Evolutionary conservation across 139 green algal genomes (phyloP), one percentile per base, ranked within the genome.

Genomic region (Volvox reticuliferus): DNA sequence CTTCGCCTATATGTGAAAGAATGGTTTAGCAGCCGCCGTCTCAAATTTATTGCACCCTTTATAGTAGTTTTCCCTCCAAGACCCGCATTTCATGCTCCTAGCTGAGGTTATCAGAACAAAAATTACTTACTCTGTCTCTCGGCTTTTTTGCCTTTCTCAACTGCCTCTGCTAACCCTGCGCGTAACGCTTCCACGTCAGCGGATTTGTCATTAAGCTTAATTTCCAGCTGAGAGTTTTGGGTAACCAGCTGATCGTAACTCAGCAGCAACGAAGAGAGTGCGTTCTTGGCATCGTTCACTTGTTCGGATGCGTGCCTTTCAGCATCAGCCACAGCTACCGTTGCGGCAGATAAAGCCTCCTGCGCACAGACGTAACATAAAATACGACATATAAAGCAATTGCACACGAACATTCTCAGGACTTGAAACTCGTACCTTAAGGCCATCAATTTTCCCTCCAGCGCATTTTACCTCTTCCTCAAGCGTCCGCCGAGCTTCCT

Each of bases 111-210:
- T 55, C 44, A 55, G 44, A 55, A 14, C 9, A 55, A 55, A 55
- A 55, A 55, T 55, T 5, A 55, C 82, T 26, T 33, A 89, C 85
- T 71, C 30, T 20, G 44, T n/a, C 19, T n/a, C 69, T 89, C 85
- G 3, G 69, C 85, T 26, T 71, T 36, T 71, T 82, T 82, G 17
- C 44, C 67, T 36, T 80, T 80, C n/a, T 82, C 69, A 18, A 68
- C 18, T 26, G 78, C 69, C 69, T 82, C 24, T 22, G 44, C 28
- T 30, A 89, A 12, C 28, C 26, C 85, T 32, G 2, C 9, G 3
- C 85, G 69, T 28, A 89, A 76, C 28, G 68, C 85, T 6, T 90
- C 86, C 17, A 33, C 73, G 33, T 90, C 86, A 0, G 71, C 86
- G 1, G 30, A 16, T 32, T 76, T 35, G 18, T 26, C 71, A 21